Conservation (phyloP, 306 rosid species). For the Vigna unguiculata region DNA sequence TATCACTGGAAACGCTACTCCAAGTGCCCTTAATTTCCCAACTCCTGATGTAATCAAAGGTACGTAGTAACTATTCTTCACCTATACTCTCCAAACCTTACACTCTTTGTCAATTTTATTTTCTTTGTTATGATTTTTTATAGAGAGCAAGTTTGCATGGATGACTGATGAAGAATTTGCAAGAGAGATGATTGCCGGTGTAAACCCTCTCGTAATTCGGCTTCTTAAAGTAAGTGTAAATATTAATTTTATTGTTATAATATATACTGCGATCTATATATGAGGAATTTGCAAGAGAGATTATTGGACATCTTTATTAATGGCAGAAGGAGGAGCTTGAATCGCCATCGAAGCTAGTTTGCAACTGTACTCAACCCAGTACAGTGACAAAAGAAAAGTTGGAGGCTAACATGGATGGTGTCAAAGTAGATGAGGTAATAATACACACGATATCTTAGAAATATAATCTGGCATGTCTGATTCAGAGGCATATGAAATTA, state of each 20-base stretch:
- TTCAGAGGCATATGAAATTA: not conserved
- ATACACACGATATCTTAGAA: too few species aligned
- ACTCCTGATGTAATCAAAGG: conserved; percentile 65
- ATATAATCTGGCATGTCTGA: not conserved
- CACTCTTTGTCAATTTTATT: not conserved
- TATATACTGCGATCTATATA: not conserved
- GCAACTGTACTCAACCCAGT: conserved; percentile 53
- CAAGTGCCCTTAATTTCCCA: conserved; percentile 55
- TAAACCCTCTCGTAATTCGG: conserved; percentile 57
- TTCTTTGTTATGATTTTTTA: not conserved
- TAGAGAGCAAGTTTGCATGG: conserved; percentile 61
- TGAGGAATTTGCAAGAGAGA: too few species aligned
- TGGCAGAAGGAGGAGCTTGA: conserved; percentile 35
- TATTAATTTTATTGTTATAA: not conserved
- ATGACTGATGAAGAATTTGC: conserved; percentile 77
- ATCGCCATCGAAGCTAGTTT: not conserved
- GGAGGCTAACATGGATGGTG: conserved; percentile 51
- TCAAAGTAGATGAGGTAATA: conserved; percentile 58
- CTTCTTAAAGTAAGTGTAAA: conserved; percentile 38
- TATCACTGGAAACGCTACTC: not conserved
- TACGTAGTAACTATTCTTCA: too few species aligned
- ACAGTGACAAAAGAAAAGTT: conserved; percentile 57
- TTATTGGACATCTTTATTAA: too few species aligned
- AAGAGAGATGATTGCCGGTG: conserved; percentile 74
- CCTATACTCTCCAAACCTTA: not conserved